These are phyloP conservation scores for Huntiella decipiens DNA, from an alignment of 2,329 filamentous ascomycete genomes.

Conservation along the genomic window DNA sequence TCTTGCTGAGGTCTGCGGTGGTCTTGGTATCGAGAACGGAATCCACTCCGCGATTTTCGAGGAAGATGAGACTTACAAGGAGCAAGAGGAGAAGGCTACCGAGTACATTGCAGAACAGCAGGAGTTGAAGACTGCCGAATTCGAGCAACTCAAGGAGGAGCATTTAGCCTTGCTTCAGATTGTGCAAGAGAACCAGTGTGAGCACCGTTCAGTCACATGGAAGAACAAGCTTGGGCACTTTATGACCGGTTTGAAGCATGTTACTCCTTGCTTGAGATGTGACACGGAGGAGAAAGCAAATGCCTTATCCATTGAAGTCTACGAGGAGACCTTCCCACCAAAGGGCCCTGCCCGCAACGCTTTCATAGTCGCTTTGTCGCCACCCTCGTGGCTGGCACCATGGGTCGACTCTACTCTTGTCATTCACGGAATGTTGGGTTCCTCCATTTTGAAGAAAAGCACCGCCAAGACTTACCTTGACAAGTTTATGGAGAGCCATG, in stretches of 20 bases:
- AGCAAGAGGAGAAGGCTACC: neutral
- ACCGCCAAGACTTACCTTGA: too few species aligned
- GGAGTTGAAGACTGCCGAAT: too few species aligned
- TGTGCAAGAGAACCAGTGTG: too few species aligned
- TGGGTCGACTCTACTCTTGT: slow-evolving; percentile 1
- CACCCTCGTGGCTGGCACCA: slow-evolving; percentile 17
- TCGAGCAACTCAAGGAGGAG: too few species aligned
- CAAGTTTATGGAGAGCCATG: too few species aligned
- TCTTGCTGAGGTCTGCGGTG: neutral
- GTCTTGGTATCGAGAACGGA: neutral
- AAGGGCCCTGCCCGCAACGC: slow-evolving; percentile 19
- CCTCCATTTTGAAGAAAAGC: too few species aligned
- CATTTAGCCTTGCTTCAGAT: too few species aligned
- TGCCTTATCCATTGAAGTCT: slow-evolving; percentile 23
- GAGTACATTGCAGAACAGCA: too few species aligned
- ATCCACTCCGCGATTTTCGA: neutral
- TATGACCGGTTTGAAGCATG: too few species aligned
- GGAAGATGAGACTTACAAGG: neutral
- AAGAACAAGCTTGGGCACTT: too few species aligned
- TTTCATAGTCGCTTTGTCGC: slow-evolving; percentile 31
- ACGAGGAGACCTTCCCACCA: slow-evolving; percentile 37
- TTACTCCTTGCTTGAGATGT: neutral
- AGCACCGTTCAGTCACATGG: too few species aligned
- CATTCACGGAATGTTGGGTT: neutral
- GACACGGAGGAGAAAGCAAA: slow-evolving; percentile 16